Conservation (phyloP, 805 yeast species). For the Tetrapisispora phaffii region DNA sequence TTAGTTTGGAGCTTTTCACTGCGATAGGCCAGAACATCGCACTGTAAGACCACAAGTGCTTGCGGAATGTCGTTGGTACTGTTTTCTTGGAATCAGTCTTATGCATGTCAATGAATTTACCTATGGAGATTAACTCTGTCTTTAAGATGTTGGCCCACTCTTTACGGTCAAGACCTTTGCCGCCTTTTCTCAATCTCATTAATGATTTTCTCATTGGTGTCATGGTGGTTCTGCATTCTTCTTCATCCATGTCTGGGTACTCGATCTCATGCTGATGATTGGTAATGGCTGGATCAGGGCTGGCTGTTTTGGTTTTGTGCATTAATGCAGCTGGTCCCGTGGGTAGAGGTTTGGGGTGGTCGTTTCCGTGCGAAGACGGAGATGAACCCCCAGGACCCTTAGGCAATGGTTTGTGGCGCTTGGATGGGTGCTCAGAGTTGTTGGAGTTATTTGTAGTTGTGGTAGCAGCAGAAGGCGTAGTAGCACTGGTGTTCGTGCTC, state of each 20-base stretch:
- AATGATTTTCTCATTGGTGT: slow-evolving; percentile 60
- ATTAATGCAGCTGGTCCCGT: slow-evolving; percentile 17
- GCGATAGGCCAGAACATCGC: slow-evolving; percentile 80
- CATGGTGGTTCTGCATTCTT: slow-evolving; percentile 47
- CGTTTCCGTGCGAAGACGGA: slow-evolving; percentile 3
- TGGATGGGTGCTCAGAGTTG: slow-evolving; percentile 10
- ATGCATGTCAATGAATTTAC: slow-evolving; percentile 49
- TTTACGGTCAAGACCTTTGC: slow-evolving; percentile 57
- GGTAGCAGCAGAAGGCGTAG: background rate
- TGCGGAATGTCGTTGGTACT: slow-evolving; percentile 36
- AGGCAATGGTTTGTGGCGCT: slow-evolving; percentile 20
- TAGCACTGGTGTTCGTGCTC: slow-evolving; percentile 6
- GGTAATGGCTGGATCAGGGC: background rate
- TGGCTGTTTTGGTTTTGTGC: slow-evolving; percentile 4
- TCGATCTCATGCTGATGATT: slow-evolving; percentile 32
- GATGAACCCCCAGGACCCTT: slow-evolving; percentile 11
- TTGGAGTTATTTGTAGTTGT: background rate
- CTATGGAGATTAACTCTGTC: slow-evolving; percentile 56
- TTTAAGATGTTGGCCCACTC: slow-evolving; percentile 65
- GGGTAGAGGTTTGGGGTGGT: slow-evolving; percentile 8
- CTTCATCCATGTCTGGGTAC: slow-evolving; percentile 71
- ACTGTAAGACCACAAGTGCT: slow-evolving; percentile 78
- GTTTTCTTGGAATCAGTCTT: slow-evolving; percentile 21
- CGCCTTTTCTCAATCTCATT: slow-evolving; percentile 56
- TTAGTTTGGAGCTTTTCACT: slow-evolving; percentile 64